Evolutionary conservation across 495 filamentous ascomycete species (phyloP), one percentile per base, ranked within the genome.

Genomic region (Talaromyces ruber): DNA sequence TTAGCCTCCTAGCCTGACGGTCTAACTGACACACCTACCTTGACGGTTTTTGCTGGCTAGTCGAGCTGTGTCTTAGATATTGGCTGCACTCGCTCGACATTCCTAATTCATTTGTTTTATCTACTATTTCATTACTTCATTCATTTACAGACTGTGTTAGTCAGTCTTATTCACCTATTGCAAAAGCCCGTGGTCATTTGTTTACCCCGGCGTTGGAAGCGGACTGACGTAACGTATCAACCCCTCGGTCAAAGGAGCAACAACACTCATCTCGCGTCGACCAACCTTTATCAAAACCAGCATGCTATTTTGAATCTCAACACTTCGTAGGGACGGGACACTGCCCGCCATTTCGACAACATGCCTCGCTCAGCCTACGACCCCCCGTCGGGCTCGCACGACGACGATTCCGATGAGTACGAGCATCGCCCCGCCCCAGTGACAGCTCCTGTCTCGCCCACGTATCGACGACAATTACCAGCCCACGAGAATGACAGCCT

Each of bases 311-410:
- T 39, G 3, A 16, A 16, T 4, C 11, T 3, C 34, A 39, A 39
- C 34, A 39, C 34, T 14, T 39, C 34, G 6, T 5, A 16, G 12
- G 34, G 34, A 47, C 43, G 43, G n/a, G 43, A 47, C n/a, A 47
- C 18, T 6, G 5, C 39, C 43, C 43, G n/a, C 18, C 18, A 9
- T 21, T 7, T 28, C 59, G 18, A 52, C 68, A 57, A 63, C 34
- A 73, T 73, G 71, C 69, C 71, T 62, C 70, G 68, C 43, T 73
- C 71, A 3, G 64, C 71, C 37, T 70, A 70, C 8, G 66, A 64
- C 51, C 34, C 59, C 30, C 47, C 58, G 18, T 59, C 56, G 32
- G 32, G 59, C 39, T 65, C 66, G 14, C 63, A 62, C 51, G 61
- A 58, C 18, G 71, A 72, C 32, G 70, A 70, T 18, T 65, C 64